Evolutionary conservation across 768 basidiomycete species (phyloP), one percentile per base, ranked within the genome.

Genomic region (Suillus sp.): DNA sequence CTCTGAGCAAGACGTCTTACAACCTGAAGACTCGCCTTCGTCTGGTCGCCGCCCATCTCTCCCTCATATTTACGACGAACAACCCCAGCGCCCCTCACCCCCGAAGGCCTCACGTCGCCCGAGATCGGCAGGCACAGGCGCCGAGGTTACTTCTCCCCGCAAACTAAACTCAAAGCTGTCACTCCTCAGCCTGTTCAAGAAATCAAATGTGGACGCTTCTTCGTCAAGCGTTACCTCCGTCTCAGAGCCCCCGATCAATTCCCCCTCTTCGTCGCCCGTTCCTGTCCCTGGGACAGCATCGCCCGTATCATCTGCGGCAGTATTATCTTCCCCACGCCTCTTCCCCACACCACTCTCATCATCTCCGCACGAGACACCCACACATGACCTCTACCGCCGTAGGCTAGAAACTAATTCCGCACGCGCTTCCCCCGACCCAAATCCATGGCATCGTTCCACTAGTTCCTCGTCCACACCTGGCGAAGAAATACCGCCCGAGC

Each of bases 131-230:
- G 90, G 91, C 6, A 88, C 81, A 35, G 89, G 82, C 60, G 83
- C 86, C 61, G 88, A 90, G 30, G 76, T 70, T 27, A 68, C 72
- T 34, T 64, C 72, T 50, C 78, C 82, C 40, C 77, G 77, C 60
- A 87, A 80, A 68, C 74, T 90, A 4, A 83, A 83, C 32, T 86
- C 87, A 74, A 93, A 93, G 73, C 83, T 91, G 62, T 92, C 91
- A 27, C 78, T 93, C 60, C 78, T 92, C 66, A 87, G 84, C 67
- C 79, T 92, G 18, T 92, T 92, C 79, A 89, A 85, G 80, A 90
- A 88, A 75, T 64, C 78, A 0, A 79, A 77, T 14, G 81, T 73
- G 14, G 80, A 77, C 38, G 72, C 75, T 32, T 77, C 74, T 6
- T 67, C 67, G 53, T 75, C 74, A 13, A 75, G 80, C 77, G 57